phyloP scores from a whole-genome alignment of 148 eudicot genomes.

The Tetragonia tetragonoides region DNA sequence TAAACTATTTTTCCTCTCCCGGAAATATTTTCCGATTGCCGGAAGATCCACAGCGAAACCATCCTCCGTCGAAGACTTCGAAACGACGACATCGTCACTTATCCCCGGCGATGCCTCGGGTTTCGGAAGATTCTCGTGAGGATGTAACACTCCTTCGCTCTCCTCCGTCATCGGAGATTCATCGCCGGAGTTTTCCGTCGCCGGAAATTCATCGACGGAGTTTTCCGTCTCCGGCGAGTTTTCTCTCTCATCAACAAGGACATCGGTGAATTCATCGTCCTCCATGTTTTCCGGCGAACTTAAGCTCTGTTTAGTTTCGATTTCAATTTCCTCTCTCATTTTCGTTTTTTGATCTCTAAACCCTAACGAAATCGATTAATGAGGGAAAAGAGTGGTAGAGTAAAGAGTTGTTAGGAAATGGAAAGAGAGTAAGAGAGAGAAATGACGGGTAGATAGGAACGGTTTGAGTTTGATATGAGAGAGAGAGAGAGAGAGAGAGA shows the following conservation, averaged over 20 bases:
- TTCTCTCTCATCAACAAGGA: not conserved
- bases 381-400: too few relatives aligned
- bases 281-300: not conserved
- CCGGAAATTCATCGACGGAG: not conserved
- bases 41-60: slow-evolving; percentile 35
- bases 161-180: not conserved
- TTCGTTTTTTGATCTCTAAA: too few relatives aligned
- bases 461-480: slow-evolving; percentile 9
- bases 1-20: slow-evolving; percentile 58
- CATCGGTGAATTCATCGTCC: not conserved
- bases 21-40: slow-evolving; percentile 60
- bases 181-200: too few relatives aligned
- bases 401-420: too few relatives aligned
- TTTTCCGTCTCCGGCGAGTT: slow-evolving; percentile 2
- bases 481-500: too few relatives aligned
- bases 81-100: slow-evolving; percentile 8
- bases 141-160: slow-evolving; percentile 24
- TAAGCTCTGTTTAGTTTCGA: not conserved
- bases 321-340: not conserved
- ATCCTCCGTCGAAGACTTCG: slow-evolving; percentile 20
- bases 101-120: slow-evolving; percentile 64
- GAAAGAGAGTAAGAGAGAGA: too few relatives aligned
- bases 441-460: too few relatives aligned
- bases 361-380: too few relatives aligned
- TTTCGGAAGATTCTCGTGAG: slow-evolving; percentile 54